phyloP scores from a whole-genome alignment of 225 moss, liverwort and hornwort species.

The Ulota crispa region DNA sequence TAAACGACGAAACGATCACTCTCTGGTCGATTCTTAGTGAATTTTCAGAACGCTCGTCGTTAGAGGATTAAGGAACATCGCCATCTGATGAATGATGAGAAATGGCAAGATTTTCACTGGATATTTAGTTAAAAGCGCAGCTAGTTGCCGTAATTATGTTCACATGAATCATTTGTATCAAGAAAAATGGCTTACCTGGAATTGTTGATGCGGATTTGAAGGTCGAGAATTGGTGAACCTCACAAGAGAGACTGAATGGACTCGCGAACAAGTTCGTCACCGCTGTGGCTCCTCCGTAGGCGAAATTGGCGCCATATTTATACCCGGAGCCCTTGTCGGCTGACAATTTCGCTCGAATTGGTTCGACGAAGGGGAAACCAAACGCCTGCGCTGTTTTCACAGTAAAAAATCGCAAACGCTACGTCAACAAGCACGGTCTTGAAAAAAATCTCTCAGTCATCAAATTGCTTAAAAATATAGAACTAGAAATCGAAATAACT shows the following conservation, averaged over 20 bases:
- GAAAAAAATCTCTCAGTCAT: too few relatives aligned
- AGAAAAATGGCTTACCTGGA: constrained; percentile 22
- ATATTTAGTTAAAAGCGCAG: neutral
- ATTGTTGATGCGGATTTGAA: constrained; percentile 17
- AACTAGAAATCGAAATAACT: neutral
- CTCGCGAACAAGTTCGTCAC: constrained; percentile 15
- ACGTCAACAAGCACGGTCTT: neutral
- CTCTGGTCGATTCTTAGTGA: too few relatives aligned
- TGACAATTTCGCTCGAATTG: constrained; percentile 12
- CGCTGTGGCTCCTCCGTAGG: constrained; percentile 35
- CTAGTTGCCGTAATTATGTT: neutral
- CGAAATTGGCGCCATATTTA: constrained; percentile 39
- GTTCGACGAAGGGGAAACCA: constrained; percentile 28
- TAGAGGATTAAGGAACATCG: neutral
- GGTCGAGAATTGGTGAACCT: constrained; percentile 21
- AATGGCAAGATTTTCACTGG: neutral
- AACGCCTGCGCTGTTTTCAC: constrained; percentile 34
- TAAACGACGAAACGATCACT: too few relatives aligned
- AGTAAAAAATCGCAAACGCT: neutral
- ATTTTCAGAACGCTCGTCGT: too few relatives aligned
- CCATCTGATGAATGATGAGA: neutral
- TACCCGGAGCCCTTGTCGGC: neutral
- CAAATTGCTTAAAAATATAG: neutral
- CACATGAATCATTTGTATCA: neutral
- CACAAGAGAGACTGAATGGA: constrained; percentile 23